phyloP scores from a whole-genome alignment of 129 eudicot species.

The Arctium lappa region DNA sequence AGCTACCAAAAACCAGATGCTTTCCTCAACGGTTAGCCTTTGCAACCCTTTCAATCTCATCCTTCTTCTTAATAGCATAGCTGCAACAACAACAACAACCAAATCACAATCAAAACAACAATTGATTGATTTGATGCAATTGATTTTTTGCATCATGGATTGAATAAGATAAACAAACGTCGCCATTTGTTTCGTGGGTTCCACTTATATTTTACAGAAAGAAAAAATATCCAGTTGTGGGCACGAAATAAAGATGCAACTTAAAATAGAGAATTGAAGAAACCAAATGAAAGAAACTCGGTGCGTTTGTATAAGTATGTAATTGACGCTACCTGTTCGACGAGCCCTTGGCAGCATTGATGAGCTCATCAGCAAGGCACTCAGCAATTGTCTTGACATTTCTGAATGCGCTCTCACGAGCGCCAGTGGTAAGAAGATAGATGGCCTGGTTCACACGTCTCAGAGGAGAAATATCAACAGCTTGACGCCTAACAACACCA shows the following conservation, averaged over 20 bases:
- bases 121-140: too few species aligned
- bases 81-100: conserved; percentile 22
- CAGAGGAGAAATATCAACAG: conserved; percentile 63
- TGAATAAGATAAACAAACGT: neutral
- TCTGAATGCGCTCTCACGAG: conserved; percentile 62
- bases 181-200: neutral
- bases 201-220: neutral
- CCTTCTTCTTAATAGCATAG: conserved; percentile 67
- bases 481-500: conserved; percentile 71
- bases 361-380: conserved; percentile 67
- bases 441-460: conserved; percentile 61
- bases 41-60: conserved; percentile 62
- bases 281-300: too few species aligned
- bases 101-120: neutral
- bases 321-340: conserved; percentile 44
- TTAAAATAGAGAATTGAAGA: too few species aligned
- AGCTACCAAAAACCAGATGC: conserved; percentile 8
- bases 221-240: neutral
- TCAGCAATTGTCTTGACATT: conserved; percentile 61
- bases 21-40: conserved; percentile 53
- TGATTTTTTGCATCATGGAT: too few species aligned
- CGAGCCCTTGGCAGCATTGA: conserved; percentile 70
- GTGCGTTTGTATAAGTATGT: neutral
- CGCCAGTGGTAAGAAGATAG: conserved; percentile 57
- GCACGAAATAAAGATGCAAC: too few species aligned